Conservation (phyloP, 2,329 filamentous ascomycete genomes). For the Tolypocladium ovalisporum region DNA sequence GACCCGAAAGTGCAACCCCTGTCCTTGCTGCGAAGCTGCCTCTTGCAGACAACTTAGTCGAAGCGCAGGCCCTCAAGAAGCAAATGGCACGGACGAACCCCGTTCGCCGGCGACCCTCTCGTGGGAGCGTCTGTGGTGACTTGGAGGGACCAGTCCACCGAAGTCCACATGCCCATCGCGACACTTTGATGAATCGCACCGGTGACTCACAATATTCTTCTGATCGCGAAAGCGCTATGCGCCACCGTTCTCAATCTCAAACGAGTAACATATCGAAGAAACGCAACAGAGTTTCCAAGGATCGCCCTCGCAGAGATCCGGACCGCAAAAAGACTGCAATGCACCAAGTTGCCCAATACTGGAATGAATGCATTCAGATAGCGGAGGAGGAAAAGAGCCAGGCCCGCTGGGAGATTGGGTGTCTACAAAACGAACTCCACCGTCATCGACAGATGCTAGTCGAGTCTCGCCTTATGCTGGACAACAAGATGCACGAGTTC, state of each 20-base stretch:
- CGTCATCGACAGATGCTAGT: constrained; percentile 9
- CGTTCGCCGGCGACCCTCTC: constrained; percentile 3
- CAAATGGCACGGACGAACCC: neutral
- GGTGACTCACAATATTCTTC: neutral
- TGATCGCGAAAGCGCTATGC: neutral
- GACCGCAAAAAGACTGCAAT: constrained; percentile 18
- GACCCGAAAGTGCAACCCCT: neutral
- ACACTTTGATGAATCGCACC: neutral
- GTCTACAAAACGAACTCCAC: constrained; percentile 13
- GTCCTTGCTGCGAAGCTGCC: neutral
- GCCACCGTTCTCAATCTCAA: constrained; percentile 14
- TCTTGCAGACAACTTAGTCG: too few species aligned
- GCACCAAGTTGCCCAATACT: constrained; percentile 18
- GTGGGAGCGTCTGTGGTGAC: constrained; percentile 18
- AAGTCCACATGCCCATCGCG: constrained; percentile 7
- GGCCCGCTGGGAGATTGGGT: constrained; percentile 13
- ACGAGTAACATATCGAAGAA: constrained; percentile 23
- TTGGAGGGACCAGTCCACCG: constrained; percentile 16
- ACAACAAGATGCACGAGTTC: constrained; percentile 14
- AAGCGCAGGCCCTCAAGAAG: neutral
- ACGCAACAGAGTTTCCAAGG: constrained; percentile 9
- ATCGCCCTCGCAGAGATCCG: constrained; percentile 5
- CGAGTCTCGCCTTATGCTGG: constrained; percentile 3
- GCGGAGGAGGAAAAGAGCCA: constrained; percentile 16
- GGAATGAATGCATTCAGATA: constrained; percentile 23